phyloP scores from a whole-genome alignment of 2,329 filamentous ascomycete genomes.

The Coleophoma eucalyptorum region DNA sequence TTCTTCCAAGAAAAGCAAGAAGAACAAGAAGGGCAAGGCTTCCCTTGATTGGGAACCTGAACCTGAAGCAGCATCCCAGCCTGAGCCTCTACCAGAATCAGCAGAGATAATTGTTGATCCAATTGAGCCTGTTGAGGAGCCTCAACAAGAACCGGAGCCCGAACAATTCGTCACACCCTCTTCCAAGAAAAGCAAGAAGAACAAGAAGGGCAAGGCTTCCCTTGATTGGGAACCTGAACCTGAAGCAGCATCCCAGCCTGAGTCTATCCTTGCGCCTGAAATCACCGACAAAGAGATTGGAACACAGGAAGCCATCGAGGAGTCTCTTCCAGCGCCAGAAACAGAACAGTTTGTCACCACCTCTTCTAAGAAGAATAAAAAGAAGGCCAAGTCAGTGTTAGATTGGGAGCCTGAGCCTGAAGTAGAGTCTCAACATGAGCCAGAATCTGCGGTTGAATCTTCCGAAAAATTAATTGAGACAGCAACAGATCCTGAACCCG shows the following conservation, averaged over 20 bases:
- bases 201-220: constrained; percentile 4
- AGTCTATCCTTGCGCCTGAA: background rate
- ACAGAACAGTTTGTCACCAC: background rate
- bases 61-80: background rate
- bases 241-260: background rate
- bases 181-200: constrained; percentile 5
- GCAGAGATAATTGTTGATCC: too few relatives aligned
- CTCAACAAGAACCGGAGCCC: too few relatives aligned
- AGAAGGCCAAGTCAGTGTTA: constrained; percentile 3
- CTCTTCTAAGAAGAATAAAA: constrained; percentile 4
- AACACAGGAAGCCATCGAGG: background rate
- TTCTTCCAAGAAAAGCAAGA: constrained; percentile 4
- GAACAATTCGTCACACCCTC: background rate
- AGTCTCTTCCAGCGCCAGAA: background rate
- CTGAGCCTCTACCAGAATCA: too few relatives aligned
- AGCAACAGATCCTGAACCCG: too few relatives aligned
- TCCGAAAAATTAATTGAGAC: too few relatives aligned
- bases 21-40: constrained; percentile 6
- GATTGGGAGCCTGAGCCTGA: constrained; percentile 6
- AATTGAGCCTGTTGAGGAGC: too few relatives aligned
- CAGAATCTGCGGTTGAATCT: background rate
- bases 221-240: constrained; percentile 7
- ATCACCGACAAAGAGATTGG: background rate
- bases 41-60: constrained; percentile 7
- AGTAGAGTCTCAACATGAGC: background rate